phyloP scores from a whole-genome alignment of 2,329 filamentous ascomycete genomes.

The Calycina herbarum region DNA sequence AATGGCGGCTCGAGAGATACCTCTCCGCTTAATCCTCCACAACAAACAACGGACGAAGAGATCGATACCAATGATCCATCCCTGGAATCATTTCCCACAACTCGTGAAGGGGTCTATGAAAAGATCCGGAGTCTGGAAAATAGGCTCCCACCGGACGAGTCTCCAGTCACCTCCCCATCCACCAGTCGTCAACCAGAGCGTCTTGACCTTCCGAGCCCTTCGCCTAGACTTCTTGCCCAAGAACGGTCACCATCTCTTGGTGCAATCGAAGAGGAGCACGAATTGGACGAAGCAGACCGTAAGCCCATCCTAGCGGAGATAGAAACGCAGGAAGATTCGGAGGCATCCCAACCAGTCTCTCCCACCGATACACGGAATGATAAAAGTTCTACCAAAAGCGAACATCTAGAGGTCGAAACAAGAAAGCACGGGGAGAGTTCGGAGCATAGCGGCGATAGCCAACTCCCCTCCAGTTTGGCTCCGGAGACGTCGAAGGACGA shows the following conservation, averaged over 20 bases:
- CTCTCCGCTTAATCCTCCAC: conserved; percentile 13
- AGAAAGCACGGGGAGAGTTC: neutral
- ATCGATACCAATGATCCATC: conserved; percentile 34
- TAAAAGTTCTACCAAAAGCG: neutral
- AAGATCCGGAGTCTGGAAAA: conserved; percentile 28
- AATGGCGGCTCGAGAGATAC: conserved; percentile 4
- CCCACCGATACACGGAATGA: neutral
- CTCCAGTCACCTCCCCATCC: conserved; percentile 26
- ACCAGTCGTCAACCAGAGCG: conserved; percentile 16
- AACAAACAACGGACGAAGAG: conserved; percentile 15
- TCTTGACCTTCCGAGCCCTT: conserved; percentile 14
- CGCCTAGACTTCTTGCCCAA: conserved; percentile 19
- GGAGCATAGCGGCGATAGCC: neutral
- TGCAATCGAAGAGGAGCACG: conserved; percentile 31
- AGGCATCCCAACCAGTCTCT: neutral
- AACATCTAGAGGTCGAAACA: neutral
- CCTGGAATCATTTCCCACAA: conserved; percentile 33
- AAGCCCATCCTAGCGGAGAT: neutral
- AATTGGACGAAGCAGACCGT: conserved; percentile 18
- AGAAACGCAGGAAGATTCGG: neutral
- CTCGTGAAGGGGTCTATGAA: conserved; percentile 30
- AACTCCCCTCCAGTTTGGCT: too few relatives aligned
- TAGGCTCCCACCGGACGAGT: conserved; percentile 29
- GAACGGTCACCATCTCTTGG: conserved; percentile 29
- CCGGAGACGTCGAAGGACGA: neutral